Base-by-base conservation (phyloP, 208 protist genomes). In the Acanthamoeba sp. region DNA sequence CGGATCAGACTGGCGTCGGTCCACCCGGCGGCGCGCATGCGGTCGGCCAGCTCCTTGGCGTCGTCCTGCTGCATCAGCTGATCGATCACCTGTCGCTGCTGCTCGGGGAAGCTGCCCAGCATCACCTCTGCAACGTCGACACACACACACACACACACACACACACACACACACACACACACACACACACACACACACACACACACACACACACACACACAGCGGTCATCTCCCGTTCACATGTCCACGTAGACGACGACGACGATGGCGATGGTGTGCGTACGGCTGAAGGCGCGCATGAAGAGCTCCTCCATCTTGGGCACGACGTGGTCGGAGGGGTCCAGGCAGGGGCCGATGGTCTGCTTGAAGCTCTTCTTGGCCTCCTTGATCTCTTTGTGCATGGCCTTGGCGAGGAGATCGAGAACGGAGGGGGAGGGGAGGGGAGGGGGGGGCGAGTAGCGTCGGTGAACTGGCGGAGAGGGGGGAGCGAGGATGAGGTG, bases 251-350 rank as follows among this genome's bases (percentile, higher is more conserved):
- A n/a, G n/a, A 14, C 45, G 42, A 10, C 10, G 42, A 10, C 9
- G 2, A 50, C 0, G 5, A 50, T 6, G 45, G 18, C 9, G 18
- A 50, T 20, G 32, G 4, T 6, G 64, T 6, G 4, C 9, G 34
- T n/a, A 84, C 69, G 36, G 27, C 32, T 45, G 36, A 84, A 84
- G 73, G 73, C 73, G 7, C 73, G 73, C 73, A 84, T 45, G 73
- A 84, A 84, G 16, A 84, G 73, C 36, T 84, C 40, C 42, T 84
- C 73, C 40, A 84, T 52, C 38, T n/a, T 9, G 0, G 34, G 73
- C 42, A 84, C 73, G 24, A 38, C 52, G 73, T 34, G 38, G 24
- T 84, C 73, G 14, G 38, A 34, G 16, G 73, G 73, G 73, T 84
- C 73, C 16, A 29, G 73, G 36, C 73, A 84, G n/a, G 73, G 73